These are phyloP conservation scores for Diddensiella santjacobensis DNA, from an alignment of 805 yeast species.

Conservation along the genomic window DNA sequence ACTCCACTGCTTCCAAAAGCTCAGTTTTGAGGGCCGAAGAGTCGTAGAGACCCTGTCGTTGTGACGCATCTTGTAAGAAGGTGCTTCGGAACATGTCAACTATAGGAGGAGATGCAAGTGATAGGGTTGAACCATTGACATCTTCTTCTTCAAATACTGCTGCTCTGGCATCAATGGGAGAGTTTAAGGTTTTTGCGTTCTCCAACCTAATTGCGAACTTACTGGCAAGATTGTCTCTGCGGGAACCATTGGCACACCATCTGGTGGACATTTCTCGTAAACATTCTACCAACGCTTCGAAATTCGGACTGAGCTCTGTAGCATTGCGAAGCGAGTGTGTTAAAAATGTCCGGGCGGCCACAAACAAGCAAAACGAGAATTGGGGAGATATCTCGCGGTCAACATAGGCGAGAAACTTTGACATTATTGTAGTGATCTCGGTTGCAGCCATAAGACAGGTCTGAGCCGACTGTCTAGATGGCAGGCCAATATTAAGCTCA, in stretches of 20 bases:
- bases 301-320: conserved; percentile 3
- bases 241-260: conserved; percentile 14
- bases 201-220: conserved; percentile 17
- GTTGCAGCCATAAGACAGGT: conserved; percentile 19
- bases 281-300: conserved; percentile 11
- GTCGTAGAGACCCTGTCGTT: background rate
- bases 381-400: conserved; percentile 15
- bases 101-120: conserved; percentile 13
- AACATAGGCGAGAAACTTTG: conserved; percentile 11
- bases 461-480: conserved; percentile 11
- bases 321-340: conserved; percentile 7
- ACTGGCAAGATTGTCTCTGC: conserved; percentile 15
- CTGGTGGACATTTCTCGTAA: conserved; percentile 16
- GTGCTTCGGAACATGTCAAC: conserved; percentile 6
- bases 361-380: conserved; percentile 17
- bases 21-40: background rate
- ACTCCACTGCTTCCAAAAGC: background rate
- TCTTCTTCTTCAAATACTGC: conserved; percentile 12
- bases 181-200: conserved; percentile 7
- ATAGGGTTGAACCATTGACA: conserved; percentile 4
- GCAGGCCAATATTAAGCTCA: conserved; percentile 6
- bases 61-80: background rate
- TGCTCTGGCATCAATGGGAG: conserved; percentile 13
- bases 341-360: conserved; percentile 18
- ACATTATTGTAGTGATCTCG: conserved; percentile 17